Conservation (phyloP, 495 filamentous ascomycete species). For the Penicillium herquei region DNA sequence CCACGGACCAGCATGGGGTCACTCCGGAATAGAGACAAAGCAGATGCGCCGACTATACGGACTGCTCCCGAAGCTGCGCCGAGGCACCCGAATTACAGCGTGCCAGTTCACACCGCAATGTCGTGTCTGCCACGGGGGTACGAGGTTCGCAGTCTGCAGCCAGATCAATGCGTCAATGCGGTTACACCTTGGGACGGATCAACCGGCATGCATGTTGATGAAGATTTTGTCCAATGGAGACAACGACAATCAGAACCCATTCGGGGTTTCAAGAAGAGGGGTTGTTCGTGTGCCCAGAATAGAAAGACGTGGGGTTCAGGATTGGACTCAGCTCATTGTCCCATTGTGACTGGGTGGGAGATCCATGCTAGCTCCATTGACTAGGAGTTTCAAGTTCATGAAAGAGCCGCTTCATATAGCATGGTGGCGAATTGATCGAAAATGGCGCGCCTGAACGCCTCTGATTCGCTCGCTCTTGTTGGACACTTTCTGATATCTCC, state of each 20-base stretch:
- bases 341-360: conserved; percentile 12
- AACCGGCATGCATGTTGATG: conserved; percentile 5
- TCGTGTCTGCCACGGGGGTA: conserved; percentile 2
- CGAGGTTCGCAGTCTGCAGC: neutral
- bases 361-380: conserved; percentile 13
- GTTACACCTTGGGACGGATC: conserved; percentile 3
- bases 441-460: neutral
- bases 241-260: neutral
- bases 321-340: conserved; percentile 5
- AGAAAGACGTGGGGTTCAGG: conserved; percentile 23
- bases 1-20: conserved; percentile 23
- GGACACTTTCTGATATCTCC: conserved; percentile 3
- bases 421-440: conserved; percentile 17
- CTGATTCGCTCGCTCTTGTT: neutral
- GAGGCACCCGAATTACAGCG: neutral
- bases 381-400: conserved; percentile 19
- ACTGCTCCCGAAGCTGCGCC: neutral
- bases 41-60: too few relatives aligned
- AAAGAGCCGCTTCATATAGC: conserved; percentile 19
- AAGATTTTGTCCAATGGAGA: neutral
- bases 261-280: conserved; percentile 19
- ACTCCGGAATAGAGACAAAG: neutral
- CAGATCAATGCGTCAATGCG: conserved; percentile 1
- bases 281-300: conserved; percentile 11
- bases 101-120: conserved; percentile 10